Percentiles rank a stretch among this genome's conserved stretches.
Conservation (phyloP, 306 rosid species). For the Rubus idaeus region DNA sequence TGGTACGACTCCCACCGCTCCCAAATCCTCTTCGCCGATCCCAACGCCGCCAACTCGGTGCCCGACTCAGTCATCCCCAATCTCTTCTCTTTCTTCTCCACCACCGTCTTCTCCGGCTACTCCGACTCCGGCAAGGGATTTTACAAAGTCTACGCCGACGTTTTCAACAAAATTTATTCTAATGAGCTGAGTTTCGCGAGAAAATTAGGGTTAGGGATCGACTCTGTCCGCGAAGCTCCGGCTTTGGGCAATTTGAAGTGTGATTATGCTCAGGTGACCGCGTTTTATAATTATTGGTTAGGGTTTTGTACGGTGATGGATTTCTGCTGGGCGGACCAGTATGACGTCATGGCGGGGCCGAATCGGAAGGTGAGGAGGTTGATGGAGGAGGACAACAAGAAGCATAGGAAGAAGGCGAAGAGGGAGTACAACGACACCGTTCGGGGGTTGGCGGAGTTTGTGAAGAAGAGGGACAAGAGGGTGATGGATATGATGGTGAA, state of each 20-base stretch:
- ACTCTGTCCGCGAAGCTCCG: conserved; percentile 62
- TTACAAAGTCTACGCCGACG: conserved; percentile 66
- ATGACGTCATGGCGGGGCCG: conserved; percentile 68
- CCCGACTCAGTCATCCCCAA: conserved; percentile 57
- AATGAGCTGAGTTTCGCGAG: conserved; percentile 64
- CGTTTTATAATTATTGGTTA: conserved; percentile 76
- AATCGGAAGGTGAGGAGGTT: conserved; percentile 73
- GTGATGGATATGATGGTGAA: conserved; percentile 87
- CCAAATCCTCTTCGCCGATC: conserved; percentile 84
- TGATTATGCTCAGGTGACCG: conserved; percentile 75
- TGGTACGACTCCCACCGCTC: conserved; percentile 99
- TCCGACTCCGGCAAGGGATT: conserved; percentile 68
- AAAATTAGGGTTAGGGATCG: conserved; percentile 61
- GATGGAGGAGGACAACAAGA: conserved; percentile 97
- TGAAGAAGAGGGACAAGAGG: conserved; percentile 93
- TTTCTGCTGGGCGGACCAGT: conserved; percentile 85
- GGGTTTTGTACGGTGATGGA: conserved; percentile 90
- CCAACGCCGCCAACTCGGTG: conserved; percentile 44
- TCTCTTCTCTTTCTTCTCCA: conserved; percentile 91
- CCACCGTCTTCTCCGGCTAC: conserved; percentile 66
- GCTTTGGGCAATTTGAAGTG: conserved; percentile 78
- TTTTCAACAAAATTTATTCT: conserved; percentile 62
- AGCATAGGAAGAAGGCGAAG: conserved; percentile 84
- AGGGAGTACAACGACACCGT: conserved; percentile 89
- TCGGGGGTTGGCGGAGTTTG: conserved; percentile 84